These are phyloP conservation scores for Micractinium sp. DNA, from an alignment of 139 green algal species.

Conservation along the genomic window DNA sequence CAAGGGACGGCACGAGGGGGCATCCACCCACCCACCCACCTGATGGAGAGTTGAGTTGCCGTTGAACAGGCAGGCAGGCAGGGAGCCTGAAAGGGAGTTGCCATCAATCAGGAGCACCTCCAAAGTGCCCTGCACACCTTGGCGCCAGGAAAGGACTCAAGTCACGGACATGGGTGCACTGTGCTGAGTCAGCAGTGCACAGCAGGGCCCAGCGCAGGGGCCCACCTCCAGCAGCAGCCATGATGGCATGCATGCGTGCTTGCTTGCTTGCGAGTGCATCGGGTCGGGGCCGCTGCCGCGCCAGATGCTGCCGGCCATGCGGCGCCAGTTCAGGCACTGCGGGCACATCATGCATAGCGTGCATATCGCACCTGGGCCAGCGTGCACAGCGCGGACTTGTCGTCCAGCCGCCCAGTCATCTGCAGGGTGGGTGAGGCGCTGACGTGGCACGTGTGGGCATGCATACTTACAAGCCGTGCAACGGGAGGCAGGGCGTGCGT, in stretches of 20 bases:
- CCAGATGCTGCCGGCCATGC: no score
- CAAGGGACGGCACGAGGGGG: no score
- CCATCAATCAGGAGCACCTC: not conserved
- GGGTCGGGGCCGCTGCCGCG: no score
- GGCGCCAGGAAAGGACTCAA: not conserved
- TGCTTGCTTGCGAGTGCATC: no score
- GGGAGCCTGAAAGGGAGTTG: not conserved
- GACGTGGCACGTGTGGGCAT: no score
- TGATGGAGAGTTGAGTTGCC: not conserved
- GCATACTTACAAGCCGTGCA: no score
- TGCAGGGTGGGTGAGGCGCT: not conserved
- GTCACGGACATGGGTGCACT: no score
- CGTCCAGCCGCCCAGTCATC: not conserved
- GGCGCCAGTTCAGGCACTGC: no score
- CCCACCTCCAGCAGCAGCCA: not conserved
- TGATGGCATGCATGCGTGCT: not conserved
- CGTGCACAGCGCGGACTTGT: not conserved
- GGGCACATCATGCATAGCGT: no score
- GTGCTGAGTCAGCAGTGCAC: not conserved
- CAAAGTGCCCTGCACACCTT: not conserved
- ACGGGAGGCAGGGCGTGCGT: no score
- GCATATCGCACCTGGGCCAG: not conserved
- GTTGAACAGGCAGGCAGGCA: conserved; percentile 1
- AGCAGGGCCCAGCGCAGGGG: not conserved
- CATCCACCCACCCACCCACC: not conserved